Percentiles rank a stretch among this genome's conserved stretches.
Conservation (phyloP, 257 asterid species). For the Solanum chilense region DNA sequence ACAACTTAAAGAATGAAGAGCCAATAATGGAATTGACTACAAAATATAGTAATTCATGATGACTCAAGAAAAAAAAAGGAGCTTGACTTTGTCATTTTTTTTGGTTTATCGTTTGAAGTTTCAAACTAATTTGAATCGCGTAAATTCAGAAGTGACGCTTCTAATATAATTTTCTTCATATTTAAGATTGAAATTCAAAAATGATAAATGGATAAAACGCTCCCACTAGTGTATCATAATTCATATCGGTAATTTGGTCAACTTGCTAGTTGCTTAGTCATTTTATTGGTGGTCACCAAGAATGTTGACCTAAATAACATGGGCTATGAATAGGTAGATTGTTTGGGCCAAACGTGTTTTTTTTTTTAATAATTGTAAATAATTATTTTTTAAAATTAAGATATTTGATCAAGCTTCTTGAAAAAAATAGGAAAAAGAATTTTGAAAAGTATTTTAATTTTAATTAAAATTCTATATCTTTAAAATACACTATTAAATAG, state of each 20-base stretch:
- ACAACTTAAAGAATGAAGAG: not conserved
- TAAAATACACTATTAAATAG: too few relatives aligned
- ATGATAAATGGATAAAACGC: too few relatives aligned
- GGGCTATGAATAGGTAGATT: not conserved
- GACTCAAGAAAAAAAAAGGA: too few relatives aligned
- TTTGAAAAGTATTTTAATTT: too few relatives aligned
- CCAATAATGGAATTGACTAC: not conserved
- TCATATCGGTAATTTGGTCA: not conserved
- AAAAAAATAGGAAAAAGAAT: not conserved
- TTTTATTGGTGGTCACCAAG: not conserved
- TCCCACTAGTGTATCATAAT: accelerated
- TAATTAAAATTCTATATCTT: too few relatives aligned
- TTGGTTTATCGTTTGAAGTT: too few relatives aligned
- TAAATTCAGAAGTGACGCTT: too few relatives aligned
- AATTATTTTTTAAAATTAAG: not conserved
- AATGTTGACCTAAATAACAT: not conserved
- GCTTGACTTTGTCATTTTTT: not conserved
- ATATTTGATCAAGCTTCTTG: not conserved
- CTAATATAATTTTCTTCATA: too few relatives aligned
- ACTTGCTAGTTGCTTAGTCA: not conserved
- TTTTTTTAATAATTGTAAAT: not conserved
- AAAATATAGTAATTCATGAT: not conserved
- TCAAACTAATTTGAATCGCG: too few relatives aligned
- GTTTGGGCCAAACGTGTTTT: not conserved
- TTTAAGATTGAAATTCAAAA: accelerated